Base-by-base conservation (phyloP, 2,329 filamentous ascomycete species). In the Apiospora saccharicola region DNA sequence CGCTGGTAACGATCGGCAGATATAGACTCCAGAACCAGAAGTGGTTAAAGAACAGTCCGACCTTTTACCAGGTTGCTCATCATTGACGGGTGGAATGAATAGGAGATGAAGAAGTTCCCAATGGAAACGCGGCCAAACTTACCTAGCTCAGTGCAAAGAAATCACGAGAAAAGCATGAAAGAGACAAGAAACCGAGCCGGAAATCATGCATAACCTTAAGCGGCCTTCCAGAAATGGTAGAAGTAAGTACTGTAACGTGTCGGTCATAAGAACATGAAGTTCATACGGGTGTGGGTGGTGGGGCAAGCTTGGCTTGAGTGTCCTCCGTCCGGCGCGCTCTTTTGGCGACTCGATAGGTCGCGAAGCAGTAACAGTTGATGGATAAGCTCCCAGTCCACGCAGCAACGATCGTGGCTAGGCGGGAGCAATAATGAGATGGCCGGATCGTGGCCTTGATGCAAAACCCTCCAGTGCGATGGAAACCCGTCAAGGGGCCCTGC, bases 51-150 rank as follows among this genome's bases (percentile, higher is more conserved):
- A 73, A 68, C 68, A 72, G 72, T 73, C 72, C 72, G 72, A 73
- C 72, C 72, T 73, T 73, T 73, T 73, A 73, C 72, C 72, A 73
- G 44, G n/a, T 70, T 70, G 70, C 47, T 72, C 72, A 73, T 73
- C 72, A 73, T 71, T 22, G 72, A 72, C 68, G 49, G 67, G 67
- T 68, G 41, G 41, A 68, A 37, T 37, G 44, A 30, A 69, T n/a
- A 41, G 19, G 44, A 49, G 43, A 64, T 64, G 57, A 69, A 49
- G n/a, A 37, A 37, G 14, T 68, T 34, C 44, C 37, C 44, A 10
- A 37, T 37, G 67, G 16, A 22, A 14, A 41, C n/a, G 13, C 57
- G 13, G 30, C 10, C 12, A 19, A 49, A 68, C 67, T 47, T 68
- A 68, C 67, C 37, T 26, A 47, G 34, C 19, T 64, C 19, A 12